Conservation (phyloP, 2,329 filamentous ascomycete species). For the Hypocreales sp. region DNA sequence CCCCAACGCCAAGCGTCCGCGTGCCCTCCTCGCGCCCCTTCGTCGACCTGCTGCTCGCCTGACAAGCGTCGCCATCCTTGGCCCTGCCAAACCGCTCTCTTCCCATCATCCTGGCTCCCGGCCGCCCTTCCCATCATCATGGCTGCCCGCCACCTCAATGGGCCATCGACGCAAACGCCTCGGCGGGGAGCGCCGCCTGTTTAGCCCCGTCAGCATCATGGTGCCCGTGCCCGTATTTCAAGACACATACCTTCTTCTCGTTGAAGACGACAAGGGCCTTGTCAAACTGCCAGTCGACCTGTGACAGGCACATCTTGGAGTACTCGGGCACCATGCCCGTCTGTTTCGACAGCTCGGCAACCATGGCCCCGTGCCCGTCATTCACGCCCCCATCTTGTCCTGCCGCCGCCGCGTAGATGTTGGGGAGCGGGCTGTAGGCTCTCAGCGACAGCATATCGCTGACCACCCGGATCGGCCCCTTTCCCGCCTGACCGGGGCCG, state of each 20-base stretch:
- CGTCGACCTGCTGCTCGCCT: too few relatives aligned
- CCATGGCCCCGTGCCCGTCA: constrained; percentile 48
- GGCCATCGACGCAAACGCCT: constrained; percentile 10
- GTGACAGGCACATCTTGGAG: constrained; percentile 64
- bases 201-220: neutral
- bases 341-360: constrained; percentile 58
- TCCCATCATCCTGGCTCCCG: too few relatives aligned
- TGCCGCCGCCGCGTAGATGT: constrained; percentile 19
- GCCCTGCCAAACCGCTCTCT: too few relatives aligned
- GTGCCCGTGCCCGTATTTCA: too few relatives aligned
- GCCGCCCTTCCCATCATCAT: too few relatives aligned
- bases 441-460: constrained; percentile 66
- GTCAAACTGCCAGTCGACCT: constrained; percentile 68
- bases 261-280: constrained; percentile 62
- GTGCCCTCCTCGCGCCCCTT: too few relatives aligned
- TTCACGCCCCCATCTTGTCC: constrained; percentile 9
- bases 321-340: constrained; percentile 72
- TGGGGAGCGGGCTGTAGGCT: constrained; percentile 40
- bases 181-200: constrained; percentile 11
- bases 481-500: constrained; percentile 53
- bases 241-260: constrained; percentile 57
- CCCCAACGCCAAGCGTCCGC: too few relatives aligned
- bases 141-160: too few relatives aligned
- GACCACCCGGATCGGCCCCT: constrained; percentile 54
- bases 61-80: too few relatives aligned